These are phyloP conservation scores for Excoecaria agallocha DNA, from an alignment of 345 rosid genomes.

Conservation along the genomic window DNA sequence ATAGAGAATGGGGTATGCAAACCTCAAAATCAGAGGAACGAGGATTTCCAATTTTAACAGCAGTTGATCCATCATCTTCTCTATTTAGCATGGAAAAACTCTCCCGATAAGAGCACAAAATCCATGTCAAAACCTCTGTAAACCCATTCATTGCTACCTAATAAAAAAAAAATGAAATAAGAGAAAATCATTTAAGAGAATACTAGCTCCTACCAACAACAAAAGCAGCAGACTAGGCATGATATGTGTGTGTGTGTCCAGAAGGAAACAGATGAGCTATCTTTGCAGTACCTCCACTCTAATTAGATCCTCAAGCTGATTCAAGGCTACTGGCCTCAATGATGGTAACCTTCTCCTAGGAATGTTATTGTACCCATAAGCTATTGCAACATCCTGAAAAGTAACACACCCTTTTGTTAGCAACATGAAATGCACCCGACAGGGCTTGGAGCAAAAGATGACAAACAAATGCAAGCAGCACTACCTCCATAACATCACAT, in stretches of 20 bases:
- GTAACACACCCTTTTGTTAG: conserved; percentile 12
- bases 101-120: conserved; percentile 71
- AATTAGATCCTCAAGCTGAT: conserved; percentile 74
- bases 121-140: conserved; percentile 78
- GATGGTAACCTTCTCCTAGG: conserved; percentile 63
- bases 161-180: conserved; percentile 9
- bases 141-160: conserved; percentile 79
- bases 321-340: conserved; percentile 62
- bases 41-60: conserved; percentile 72
- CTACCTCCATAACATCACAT: conserved; percentile 95
- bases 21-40: conserved; percentile 97
- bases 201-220: not conserved
- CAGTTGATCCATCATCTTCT: conserved; percentile 50
- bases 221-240: not conserved
- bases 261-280: not conserved
- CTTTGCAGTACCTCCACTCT: conserved; percentile 61
- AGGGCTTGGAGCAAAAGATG: not conserved
- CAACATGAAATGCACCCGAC: not conserved
- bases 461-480: not conserved
- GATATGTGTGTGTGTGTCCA: not conserved
- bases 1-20: conserved; percentile 3
- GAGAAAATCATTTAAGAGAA: not conserved
- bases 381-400: conserved; percentile 89
- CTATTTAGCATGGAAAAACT: conserved; percentile 66
- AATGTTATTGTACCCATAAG: conserved; percentile 84